Evolutionary conservation across 2,329 filamentous ascomycete genomes (phyloP).

Genomic region (Xylariaceae sp.): DNA sequence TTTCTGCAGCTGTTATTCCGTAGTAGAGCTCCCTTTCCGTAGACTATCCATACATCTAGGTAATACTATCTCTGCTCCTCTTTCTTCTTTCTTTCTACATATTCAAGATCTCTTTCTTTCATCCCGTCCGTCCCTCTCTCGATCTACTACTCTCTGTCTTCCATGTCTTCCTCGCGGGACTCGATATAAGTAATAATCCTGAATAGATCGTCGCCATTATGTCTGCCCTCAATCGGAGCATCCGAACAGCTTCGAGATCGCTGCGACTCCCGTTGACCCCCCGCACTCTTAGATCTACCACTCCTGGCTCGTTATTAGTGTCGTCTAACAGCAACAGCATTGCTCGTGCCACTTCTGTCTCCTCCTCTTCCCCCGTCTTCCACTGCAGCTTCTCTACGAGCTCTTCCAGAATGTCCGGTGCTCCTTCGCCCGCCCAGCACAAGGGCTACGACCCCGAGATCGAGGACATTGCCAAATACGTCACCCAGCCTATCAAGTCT

Average conservation of each 20-base stretch:
- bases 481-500: conserved; percentile 84
- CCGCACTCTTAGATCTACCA: conserved; percentile 21
- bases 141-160: not conserved
- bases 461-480: conserved; percentile 89
- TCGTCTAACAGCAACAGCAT: conserved; percentile 23
- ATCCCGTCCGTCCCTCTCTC: not conserved
- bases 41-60: too few relatives aligned
- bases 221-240: conserved; percentile 51
- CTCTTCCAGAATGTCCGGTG: conserved; percentile 43
- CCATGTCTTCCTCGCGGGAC: not conserved
- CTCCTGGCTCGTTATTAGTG: conserved; percentile 36
- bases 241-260: conserved; percentile 51
- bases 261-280: conserved; percentile 43
- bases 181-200: not conserved
- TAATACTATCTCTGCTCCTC: not conserved
- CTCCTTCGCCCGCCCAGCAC: conserved; percentile 45
- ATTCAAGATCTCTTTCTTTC: not conserved
- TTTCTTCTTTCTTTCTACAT: not conserved
- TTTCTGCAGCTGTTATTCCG: too few relatives aligned
- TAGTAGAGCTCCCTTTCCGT: too few relatives aligned
- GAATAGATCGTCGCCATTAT: conserved; percentile 30
- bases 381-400: conserved; percentile 46
- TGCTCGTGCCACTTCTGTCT: conserved; percentile 19
- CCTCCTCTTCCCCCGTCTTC: conserved; percentile 34
- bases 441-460: conserved; percentile 85